Conservation (phyloP, 257 asterid species). For the Petunia axillaris region DNA sequence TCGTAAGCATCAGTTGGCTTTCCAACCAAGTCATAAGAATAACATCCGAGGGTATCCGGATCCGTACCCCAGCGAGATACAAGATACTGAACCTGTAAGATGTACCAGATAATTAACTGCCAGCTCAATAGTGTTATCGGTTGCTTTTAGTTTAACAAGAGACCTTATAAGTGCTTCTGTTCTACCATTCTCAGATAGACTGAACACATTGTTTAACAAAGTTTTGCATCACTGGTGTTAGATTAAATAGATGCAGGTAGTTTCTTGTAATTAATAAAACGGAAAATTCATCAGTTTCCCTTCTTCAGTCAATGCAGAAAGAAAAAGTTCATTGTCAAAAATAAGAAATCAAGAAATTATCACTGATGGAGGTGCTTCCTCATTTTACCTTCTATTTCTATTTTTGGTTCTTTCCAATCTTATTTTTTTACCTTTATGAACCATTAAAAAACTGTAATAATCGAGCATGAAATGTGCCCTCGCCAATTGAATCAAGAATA, state of each 20-base stretch:
- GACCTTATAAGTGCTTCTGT: neutral
- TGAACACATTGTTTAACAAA: neutral
- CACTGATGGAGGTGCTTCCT: conserved; percentile 9
- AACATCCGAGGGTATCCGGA: conserved; percentile 85
- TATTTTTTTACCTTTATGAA: neutral
- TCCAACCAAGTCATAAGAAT: conserved; percentile 91
- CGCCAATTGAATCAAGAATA: neutral
- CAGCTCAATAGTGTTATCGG: neutral
- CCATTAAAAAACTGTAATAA: neutral
- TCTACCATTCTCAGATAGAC: neutral
- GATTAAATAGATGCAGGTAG: neutral
- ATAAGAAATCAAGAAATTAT: neutral
- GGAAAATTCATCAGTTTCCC: neutral
- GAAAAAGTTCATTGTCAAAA: neutral
- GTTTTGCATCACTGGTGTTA: neutral
- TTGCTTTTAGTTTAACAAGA: neutral
- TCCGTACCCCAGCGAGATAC: conserved; percentile 93
- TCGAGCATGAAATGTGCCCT: neutral
- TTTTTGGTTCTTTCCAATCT: neutral
- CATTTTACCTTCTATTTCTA: neutral
- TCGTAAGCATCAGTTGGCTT: conserved; percentile 85
- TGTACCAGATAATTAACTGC: neutral
- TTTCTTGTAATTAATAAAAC: neutral
- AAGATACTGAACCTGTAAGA: conserved; percentile 68
- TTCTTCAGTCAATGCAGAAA: neutral